Evolutionary conservation across 78 protist species (phyloP).

Genomic region (Dictyostelium purpureum): DNA sequence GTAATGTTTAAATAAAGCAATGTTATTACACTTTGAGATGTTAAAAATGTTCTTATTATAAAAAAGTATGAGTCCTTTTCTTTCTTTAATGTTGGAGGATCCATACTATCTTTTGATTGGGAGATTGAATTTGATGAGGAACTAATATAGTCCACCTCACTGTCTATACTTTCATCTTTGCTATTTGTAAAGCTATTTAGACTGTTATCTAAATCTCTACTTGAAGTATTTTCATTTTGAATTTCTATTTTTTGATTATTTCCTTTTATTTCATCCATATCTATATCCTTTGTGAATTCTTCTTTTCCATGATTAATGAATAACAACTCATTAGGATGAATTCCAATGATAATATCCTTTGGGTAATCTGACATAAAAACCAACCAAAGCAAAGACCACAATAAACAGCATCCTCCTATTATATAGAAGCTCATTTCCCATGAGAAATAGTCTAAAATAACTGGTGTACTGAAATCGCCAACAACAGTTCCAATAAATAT

Average conservation of each 20-base stretch:
- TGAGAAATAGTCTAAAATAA: not conserved
- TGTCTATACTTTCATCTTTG: too few relatives aligned
- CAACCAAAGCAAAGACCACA: constrained; percentile 8
- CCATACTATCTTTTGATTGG: too few relatives aligned
- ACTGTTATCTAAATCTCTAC: too few relatives aligned
- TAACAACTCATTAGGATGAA: constrained; percentile 36
- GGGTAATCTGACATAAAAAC: constrained; percentile 29
- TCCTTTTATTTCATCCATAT: too few relatives aligned
- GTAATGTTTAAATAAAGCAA: constrained; percentile 12
- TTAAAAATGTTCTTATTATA: not conserved
- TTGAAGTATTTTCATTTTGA: too few relatives aligned
- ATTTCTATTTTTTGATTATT: too few relatives aligned
- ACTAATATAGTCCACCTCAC: too few relatives aligned
- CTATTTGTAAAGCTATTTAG: too few relatives aligned
- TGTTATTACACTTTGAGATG: constrained; percentile 1
- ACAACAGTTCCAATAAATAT: constrained; percentile 38
- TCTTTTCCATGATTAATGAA: not conserved
- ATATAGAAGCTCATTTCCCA: constrained; percentile 18
- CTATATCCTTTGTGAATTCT: too few relatives aligned
- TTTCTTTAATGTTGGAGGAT: too few relatives aligned
- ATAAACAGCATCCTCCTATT: not conserved
- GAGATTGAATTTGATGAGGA: too few relatives aligned
- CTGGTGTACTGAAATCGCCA: constrained; percentile 25
- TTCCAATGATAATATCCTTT: not conserved
- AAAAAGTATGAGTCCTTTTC: too few relatives aligned